Percentiles rank a stretch among this genome's conserved stretches.
Conservation (phyloP, 225 moss, liverwort and hornwort genomes). For the Asterella californica region DNA sequence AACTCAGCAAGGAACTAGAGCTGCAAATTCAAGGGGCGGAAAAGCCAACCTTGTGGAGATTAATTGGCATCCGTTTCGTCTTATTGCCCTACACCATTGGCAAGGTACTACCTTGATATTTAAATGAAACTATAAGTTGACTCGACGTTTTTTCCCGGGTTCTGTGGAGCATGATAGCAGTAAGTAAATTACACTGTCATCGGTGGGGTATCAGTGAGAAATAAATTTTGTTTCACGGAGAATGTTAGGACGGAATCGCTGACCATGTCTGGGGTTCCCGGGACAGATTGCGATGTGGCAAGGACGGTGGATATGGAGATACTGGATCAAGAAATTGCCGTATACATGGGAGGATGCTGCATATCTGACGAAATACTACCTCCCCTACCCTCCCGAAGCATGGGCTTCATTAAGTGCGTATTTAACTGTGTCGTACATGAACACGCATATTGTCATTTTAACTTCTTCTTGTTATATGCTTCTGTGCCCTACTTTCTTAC, state of each 20-base stretch:
- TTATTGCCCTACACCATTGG: slow-evolving; percentile 76
- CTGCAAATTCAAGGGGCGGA: slow-evolving; percentile 93
- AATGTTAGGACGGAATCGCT: background rate
- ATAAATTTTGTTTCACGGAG: no score
- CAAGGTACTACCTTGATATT: slow-evolving; percentile 51
- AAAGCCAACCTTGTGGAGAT: slow-evolving; percentile 70
- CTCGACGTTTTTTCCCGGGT: background rate
- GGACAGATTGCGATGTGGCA: slow-evolving; percentile 41
- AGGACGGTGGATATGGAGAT: slow-evolving; percentile 75
- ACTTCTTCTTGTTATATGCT: background rate
- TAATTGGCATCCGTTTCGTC: slow-evolving; percentile 70
- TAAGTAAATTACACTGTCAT: background rate
- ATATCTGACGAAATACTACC: slow-evolving; percentile 60
- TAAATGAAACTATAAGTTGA: background rate
- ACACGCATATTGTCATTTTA: background rate
- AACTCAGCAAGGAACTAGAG: slow-evolving; percentile 76
- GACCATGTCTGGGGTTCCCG: background rate
- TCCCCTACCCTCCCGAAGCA: slow-evolving; percentile 49
- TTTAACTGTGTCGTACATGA: background rate
- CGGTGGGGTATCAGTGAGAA: background rate
- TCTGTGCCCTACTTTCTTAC: background rate
- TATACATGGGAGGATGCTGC: slow-evolving; percentile 95
- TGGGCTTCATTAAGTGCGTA: slow-evolving; percentile 76
- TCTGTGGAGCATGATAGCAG: background rate
- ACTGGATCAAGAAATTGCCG: slow-evolving; percentile 73